phyloP scores from a whole-genome alignment of 1,284 basidiomycete species.

The Cryptococcus hybrid region DNA sequence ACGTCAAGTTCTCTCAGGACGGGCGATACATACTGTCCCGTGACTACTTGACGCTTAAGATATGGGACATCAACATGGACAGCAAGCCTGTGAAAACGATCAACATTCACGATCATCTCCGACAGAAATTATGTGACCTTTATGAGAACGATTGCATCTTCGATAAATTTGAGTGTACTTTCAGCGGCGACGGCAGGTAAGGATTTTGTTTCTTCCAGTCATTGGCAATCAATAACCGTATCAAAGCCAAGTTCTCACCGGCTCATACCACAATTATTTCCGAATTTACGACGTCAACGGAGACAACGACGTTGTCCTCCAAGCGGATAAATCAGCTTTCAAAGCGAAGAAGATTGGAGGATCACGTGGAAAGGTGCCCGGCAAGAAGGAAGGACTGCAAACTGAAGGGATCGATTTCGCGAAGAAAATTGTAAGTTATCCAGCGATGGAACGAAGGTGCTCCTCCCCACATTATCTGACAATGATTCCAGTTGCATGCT shows the following conservation, averaged over 20 bases:
- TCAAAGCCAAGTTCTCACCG: conserved; percentile 84
- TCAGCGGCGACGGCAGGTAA: conserved; percentile 92
- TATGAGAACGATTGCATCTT: conserved; percentile 99
- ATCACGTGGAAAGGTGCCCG: conserved; percentile 73
- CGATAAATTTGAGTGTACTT: conserved; percentile 98
- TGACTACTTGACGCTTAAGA: conserved; percentile 97
- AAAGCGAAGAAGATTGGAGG: conserved; percentile 97
- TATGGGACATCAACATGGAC: conserved; percentile 99
- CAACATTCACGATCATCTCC: conserved; percentile 96
- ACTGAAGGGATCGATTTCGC: conserved; percentile 93
- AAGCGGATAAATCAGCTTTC: conserved; percentile 99
- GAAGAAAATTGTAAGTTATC: conserved; percentile 81
- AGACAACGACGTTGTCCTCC: conserved; percentile 85
- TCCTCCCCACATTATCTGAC: too few species aligned
- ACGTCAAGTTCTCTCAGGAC: conserved; percentile 98
- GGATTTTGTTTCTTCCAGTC: conserved; percentile 44
- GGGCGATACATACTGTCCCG: conserved; percentile 95
- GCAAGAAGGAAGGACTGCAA: conserved; percentile 77
- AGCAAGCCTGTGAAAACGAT: conserved; percentile 95
- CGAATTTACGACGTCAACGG: conserved; percentile 97
- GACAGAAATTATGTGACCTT: conserved; percentile 95
- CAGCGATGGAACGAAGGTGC: not conserved
- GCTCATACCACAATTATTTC: conserved; percentile 99
- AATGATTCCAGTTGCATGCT: conserved; percentile 39
- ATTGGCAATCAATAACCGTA: too few species aligned